Percentiles rank a stretch among this genome's conserved stretches.
phyloP scores from a whole-genome alignment of 257 asterid species.

The Lavandula angustifolia region DNA sequence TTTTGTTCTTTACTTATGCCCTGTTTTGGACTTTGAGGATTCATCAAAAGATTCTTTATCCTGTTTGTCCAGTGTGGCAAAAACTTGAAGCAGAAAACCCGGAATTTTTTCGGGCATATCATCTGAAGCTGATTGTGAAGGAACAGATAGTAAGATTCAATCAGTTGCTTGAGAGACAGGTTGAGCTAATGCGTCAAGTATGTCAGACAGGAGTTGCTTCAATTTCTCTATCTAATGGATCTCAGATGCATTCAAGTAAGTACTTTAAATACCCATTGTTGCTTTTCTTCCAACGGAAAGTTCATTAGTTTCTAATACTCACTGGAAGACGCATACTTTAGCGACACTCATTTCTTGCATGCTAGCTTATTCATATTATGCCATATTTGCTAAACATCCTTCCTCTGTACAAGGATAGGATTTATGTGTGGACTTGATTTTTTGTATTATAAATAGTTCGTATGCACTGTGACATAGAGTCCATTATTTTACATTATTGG shows the following conservation, averaged over 20 bases:
- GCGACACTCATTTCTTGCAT: neutral
- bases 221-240: constrained; percentile 54
- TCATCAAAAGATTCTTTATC: constrained; percentile 1
- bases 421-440: neutral
- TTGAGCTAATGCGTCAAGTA: constrained; percentile 60
- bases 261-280: neutral
- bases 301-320: neutral
- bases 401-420: neutral
- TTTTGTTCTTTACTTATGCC: neutral
- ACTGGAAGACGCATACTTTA: too few species aligned
- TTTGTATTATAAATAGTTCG: neutral
- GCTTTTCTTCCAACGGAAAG: neutral
- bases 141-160: constrained; percentile 82
- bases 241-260: constrained; percentile 72
- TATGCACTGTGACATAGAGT: neutral
- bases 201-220: constrained; percentile 50
- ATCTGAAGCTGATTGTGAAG: constrained; percentile 72
- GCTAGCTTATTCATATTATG: neutral
- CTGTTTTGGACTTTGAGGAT: neutral
- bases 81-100: constrained; percentile 86
- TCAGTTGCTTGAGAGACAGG: constrained; percentile 79
- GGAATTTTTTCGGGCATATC: constrained; percentile 83
- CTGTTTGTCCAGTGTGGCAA: constrained; percentile 78
- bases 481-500: neutral
- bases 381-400: neutral